phyloP scores from a whole-genome alignment of 768 basidiomycete genomes.

The Pilatotrama ljubarskyi region DNA sequence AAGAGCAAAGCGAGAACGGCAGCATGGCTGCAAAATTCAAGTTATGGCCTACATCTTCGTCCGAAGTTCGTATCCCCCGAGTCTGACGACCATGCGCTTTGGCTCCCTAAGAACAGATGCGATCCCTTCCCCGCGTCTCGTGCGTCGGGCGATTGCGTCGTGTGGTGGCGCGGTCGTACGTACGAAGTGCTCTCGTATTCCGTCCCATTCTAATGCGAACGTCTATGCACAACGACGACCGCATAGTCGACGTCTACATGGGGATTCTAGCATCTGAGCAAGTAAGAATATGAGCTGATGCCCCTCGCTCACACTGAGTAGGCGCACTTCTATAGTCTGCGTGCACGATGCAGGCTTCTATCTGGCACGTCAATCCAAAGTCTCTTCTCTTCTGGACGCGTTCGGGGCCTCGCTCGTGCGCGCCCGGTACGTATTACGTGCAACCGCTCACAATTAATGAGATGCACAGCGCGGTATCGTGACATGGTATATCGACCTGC shows the following conservation, averaged over 20 bases:
- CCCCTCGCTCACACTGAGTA: conserved; percentile 1
- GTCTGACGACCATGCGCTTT: conserved; percentile 9
- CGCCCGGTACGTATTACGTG: background rate
- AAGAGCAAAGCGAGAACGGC: background rate
- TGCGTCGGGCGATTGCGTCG: background rate
- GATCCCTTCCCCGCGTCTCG: background rate
- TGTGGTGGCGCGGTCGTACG: conserved; percentile 6
- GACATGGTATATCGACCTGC: background rate
- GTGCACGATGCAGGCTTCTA: conserved; percentile 4
- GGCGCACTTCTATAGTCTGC: background rate
- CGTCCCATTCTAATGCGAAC: background rate
- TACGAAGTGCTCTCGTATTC: background rate
- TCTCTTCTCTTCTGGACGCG: background rate
- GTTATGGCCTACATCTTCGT: conserved; percentile 9
- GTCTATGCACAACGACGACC: background rate
- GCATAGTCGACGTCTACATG: background rate
- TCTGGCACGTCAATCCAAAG: conserved; percentile 5
- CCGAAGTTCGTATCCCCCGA: background rate
- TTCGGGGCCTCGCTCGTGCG: background rate
- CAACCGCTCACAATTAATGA: background rate
- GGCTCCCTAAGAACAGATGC: conserved; percentile 1
- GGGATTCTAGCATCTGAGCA: background rate
- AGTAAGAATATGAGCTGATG: background rate
- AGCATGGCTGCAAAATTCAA: background rate
- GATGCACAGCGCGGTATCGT: background rate